Base-by-base conservation (phyloP, 2,329 filamentous ascomycete genomes). In the Diplocarpon mali region DNA sequence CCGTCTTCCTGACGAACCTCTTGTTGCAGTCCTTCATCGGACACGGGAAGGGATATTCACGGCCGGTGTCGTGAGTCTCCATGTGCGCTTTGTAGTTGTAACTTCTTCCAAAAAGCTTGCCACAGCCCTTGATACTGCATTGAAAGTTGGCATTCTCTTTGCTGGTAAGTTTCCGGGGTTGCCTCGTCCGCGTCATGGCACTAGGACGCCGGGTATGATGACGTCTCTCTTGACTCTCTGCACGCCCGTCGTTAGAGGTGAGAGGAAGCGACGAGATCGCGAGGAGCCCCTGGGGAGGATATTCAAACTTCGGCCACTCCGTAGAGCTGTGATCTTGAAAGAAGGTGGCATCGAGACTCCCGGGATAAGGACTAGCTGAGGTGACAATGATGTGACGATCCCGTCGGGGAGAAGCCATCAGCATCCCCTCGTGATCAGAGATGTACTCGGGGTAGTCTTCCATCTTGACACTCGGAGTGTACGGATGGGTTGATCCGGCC, bases 61-160 rank as follows among this genome's bases (percentile, higher is more conserved):
- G 73, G 47, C 76, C 73, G 12, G 85, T 78, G 58, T 92, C 79
- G 59, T 95, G 88, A 1, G 80, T 89, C 58, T 89, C 82, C 72
- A 89, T 74, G 62, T 94, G 88, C 27, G 86, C 83, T 58, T 85
- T 88, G 66, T 81, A 86, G 65, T 94, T 94, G 67, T 90, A 93
- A 57, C 78, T 82, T 50, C 88, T 72, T 53, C 85, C 85, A 61
- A 94, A 94, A 13, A 82, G 73, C 62, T 83, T 85, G 6, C 81
- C 80, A 59, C 88, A 95, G 2, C 79, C 70, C 47, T 78, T 72
- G 30, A 78, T 68, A 44, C 71, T 68, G 60, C 88, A 94, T 51
- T 75, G 71, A 62, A 77, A 83, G 54, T 79, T 85, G 44, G 82
- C 83, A 54, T 85, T 80, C 51, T 81, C 80, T 46, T 73, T 74